Percentiles rank a stretch among this genome's conserved stretches.
Conservation (phyloP, 1,139 yeast species). For the Zygosaccharomyces sapae region DNA sequence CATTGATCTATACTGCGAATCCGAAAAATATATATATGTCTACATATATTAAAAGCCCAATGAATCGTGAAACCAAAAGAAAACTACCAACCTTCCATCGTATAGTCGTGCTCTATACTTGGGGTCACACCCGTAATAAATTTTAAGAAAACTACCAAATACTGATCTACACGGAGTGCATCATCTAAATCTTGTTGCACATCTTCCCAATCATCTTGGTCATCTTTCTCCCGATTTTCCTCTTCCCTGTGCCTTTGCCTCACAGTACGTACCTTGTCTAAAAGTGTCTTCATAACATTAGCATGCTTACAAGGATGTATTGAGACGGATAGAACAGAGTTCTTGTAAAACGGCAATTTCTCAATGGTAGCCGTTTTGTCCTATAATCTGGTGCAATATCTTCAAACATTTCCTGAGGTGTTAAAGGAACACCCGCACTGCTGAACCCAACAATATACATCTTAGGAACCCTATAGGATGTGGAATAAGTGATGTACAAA, state of each 20-base stretch:
- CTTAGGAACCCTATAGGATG: slow-evolving; percentile 94
- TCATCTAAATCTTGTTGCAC: slow-evolving; percentile 40
- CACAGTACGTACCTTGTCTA: slow-evolving; percentile 59
- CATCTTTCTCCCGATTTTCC: slow-evolving; percentile 27
- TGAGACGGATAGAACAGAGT: slow-evolving; percentile 71
- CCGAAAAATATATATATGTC: slow-evolving; percentile 18
- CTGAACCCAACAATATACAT: slow-evolving; percentile 86
- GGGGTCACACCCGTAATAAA: slow-evolving; percentile 97
- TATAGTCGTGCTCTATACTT: slow-evolving; percentile 93
- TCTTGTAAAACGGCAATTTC: slow-evolving; percentile 74
- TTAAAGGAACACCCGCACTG: slow-evolving; percentile 75
- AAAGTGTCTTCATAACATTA: slow-evolving; percentile 82
- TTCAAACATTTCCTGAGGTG: slow-evolving; percentile 89
- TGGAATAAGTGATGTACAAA: slow-evolving; percentile 83
- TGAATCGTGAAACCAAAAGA: background rate
- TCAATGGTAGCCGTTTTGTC: slow-evolving; percentile 97
- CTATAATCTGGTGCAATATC: slow-evolving; percentile 89
- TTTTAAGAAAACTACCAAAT: slow-evolving; percentile 79
- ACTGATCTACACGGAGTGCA: slow-evolving; percentile 81
- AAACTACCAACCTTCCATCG: slow-evolving; percentile 75
- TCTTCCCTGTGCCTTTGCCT: slow-evolving; percentile 40
- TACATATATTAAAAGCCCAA: slow-evolving; percentile 3
- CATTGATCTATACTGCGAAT: background rate
- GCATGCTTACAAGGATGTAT: slow-evolving; percentile 98
- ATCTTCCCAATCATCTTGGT: slow-evolving; percentile 46